phyloP scores from a whole-genome alignment of 1,139 yeast genomes.

The Debaryomyces singareniensis region DNA sequence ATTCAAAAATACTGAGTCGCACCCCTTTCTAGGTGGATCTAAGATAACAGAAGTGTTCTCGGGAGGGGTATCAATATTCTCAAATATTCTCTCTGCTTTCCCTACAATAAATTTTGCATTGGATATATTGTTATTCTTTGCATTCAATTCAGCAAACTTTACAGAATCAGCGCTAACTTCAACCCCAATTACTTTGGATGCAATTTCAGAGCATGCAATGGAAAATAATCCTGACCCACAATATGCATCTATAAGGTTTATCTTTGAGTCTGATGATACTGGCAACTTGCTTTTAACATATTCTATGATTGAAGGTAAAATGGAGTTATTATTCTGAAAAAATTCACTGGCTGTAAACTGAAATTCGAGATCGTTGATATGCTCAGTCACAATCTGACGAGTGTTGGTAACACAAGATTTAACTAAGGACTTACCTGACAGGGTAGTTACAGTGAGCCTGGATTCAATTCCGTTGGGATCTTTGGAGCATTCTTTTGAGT shows the following conservation, averaged over 20 bases:
- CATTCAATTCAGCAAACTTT: constrained; percentile 78
- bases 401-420: constrained; percentile 63
- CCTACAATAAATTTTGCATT: constrained; percentile 87
- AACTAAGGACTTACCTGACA: constrained; percentile 13
- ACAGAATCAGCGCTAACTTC: constrained; percentile 92
- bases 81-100: constrained; percentile 86
- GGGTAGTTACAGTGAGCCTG: constrained; percentile 12
- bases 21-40: constrained; percentile 97
- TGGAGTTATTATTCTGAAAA: constrained; percentile 92
- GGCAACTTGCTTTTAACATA: constrained; percentile 71
- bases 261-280: constrained; percentile 39
- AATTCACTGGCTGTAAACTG: constrained; percentile 92
- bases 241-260: constrained; percentile 86
- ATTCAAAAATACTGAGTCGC: constrained; percentile 79
- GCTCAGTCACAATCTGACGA: constrained; percentile 76
- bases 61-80: constrained; percentile 62
- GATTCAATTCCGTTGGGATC: constrained; percentile 26
- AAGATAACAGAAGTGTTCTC: constrained; percentile 80
- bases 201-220: constrained; percentile 75
- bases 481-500: constrained; percentile 34
- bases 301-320: constrained; percentile 71
- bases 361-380: constrained; percentile 66
- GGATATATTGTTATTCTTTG: constrained; percentile 61
- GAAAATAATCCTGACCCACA: constrained; percentile 96
- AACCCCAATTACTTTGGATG: constrained; percentile 82